Percentiles rank a stretch among this genome's conserved stretches.
Conservation (phyloP, 2,329 filamentous ascomycete species). For the Chalaropsis ovoidea region DNA sequence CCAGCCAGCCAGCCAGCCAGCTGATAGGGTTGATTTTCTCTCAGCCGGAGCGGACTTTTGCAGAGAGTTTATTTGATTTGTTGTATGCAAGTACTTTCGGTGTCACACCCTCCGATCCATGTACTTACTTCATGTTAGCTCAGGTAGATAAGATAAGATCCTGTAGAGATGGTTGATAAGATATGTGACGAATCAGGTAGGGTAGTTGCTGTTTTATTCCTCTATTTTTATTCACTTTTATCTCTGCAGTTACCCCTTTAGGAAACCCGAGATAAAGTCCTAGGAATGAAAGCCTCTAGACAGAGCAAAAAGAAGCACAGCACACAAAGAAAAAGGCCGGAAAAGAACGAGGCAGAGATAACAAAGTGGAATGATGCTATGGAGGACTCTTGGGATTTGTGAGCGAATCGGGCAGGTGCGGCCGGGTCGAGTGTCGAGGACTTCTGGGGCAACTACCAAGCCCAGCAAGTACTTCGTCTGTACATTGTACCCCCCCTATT, state of each 20-base stretch:
- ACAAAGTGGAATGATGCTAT: not conserved
- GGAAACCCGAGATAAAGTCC: not conserved
- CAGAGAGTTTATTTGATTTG: too few relatives aligned
- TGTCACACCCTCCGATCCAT: too few relatives aligned
- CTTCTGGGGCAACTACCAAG: not conserved
- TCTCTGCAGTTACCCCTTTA: not conserved
- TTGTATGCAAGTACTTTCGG: too few relatives aligned
- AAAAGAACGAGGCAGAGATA: not conserved
- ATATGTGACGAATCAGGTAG: not conserved
- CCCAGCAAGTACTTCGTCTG: not conserved
- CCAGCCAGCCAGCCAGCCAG: too few relatives aligned
- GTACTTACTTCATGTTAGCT: too few relatives aligned
- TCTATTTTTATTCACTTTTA: not conserved
- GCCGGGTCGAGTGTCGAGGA: not conserved
- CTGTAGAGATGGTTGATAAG: not conserved
- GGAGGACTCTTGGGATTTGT: not conserved
- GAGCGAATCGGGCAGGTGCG: not conserved
- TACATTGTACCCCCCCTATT: not conserved
- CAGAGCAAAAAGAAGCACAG: not conserved
- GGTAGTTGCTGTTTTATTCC: not conserved
- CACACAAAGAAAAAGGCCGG: not conserved
- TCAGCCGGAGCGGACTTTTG: slow-evolving; percentile 3
- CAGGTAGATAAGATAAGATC: slow-evolving; percentile 13
- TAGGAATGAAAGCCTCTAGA: not conserved
- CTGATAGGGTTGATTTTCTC: slow-evolving; percentile 11